Percentiles rank a stretch among this genome's conserved stretches.
Evolutionary conservation across 2,329 filamentous ascomycete species (phyloP).

Genomic region (Penicillium sp.): DNA sequence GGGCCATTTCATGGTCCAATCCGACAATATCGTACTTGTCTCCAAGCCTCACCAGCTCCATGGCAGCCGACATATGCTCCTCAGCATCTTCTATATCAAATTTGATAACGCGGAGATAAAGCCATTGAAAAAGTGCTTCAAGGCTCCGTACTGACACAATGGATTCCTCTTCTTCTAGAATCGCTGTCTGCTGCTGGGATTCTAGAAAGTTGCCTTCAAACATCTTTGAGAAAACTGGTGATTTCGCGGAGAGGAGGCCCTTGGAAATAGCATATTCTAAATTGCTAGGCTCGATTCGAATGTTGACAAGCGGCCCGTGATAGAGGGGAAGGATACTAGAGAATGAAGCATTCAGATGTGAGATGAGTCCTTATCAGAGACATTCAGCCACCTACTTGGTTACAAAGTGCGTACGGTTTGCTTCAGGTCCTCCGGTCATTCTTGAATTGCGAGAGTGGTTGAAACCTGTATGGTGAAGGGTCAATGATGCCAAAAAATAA

Average conservation of each 20-base stretch:
- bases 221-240: slow-evolving; percentile 10
- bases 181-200: slow-evolving; percentile 1
- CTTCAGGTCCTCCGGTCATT: slow-evolving; percentile 1
- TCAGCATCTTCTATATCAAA: slow-evolving; percentile 1
- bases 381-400: neutral
- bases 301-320: slow-evolving; percentile 7
- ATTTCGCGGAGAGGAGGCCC: slow-evolving; percentile 6
- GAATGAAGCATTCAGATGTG: neutral
- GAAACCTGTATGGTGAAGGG: too few species aligned
- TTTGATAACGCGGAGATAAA: slow-evolving; percentile 5
- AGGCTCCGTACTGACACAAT: slow-evolving; percentile 8
- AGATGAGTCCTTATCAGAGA: neutral
- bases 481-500: too few species aligned
- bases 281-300: slow-evolving; percentile 2
- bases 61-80: slow-evolving; percentile 6
- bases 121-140: slow-evolving; percentile 12
- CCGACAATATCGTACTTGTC: slow-evolving; percentile 7
- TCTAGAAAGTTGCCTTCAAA: slow-evolving; percentile 11
- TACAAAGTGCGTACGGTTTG: neutral
- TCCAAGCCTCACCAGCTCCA: slow-evolving; percentile 11
- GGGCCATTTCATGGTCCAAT: neutral
- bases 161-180: slow-evolving; percentile 7
- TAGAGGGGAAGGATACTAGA: slow-evolving; percentile 9
- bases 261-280: slow-evolving; percentile 9
- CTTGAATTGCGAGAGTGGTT: neutral